These are phyloP conservation scores for Coniochaeta sp. DNA, from an alignment of 2,329 filamentous ascomycete genomes.

Conservation along the genomic window DNA sequence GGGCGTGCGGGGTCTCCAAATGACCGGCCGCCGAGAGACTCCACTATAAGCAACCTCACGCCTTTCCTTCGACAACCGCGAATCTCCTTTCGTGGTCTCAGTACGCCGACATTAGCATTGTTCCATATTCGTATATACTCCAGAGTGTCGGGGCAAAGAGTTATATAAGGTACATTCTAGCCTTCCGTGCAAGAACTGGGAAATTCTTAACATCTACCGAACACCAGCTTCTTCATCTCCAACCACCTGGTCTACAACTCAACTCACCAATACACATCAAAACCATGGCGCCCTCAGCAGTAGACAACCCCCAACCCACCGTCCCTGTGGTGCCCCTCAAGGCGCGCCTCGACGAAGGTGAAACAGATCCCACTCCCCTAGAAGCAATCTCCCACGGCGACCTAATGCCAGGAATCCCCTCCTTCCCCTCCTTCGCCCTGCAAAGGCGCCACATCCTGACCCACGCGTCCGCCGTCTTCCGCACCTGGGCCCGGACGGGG, in stretches of 20 bases:
- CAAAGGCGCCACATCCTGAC: conserved; percentile 57
- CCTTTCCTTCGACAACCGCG: not conserved
- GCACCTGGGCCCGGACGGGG: conserved; percentile 38
- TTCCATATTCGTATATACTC: no score
- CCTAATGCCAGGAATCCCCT: conserved; percentile 28
- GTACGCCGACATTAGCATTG: no score
- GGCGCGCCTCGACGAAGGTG: conserved; percentile 6
- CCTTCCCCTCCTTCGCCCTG: conserved; percentile 28
- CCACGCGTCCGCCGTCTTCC: conserved; percentile 63
- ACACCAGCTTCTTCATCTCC: no score
- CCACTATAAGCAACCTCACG: not conserved
- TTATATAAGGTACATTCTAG: no score
- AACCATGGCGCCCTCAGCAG: conserved; percentile 17
- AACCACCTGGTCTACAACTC: not conserved
- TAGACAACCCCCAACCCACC: conserved; percentile 3
- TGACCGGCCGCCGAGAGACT: not conserved
- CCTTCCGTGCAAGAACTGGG: no score
- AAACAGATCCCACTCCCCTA: conserved; percentile 14
- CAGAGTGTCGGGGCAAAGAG: no score
- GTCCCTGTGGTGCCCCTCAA: not conserved
- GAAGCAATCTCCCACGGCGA: conserved; percentile 22
- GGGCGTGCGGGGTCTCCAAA: not conserved
- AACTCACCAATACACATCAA: not conserved
- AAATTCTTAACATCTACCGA: no score
- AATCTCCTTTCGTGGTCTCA: not conserved